Conservation (phyloP, 2,329 filamentous ascomycete genomes). For the Curvularia lunata region DNA sequence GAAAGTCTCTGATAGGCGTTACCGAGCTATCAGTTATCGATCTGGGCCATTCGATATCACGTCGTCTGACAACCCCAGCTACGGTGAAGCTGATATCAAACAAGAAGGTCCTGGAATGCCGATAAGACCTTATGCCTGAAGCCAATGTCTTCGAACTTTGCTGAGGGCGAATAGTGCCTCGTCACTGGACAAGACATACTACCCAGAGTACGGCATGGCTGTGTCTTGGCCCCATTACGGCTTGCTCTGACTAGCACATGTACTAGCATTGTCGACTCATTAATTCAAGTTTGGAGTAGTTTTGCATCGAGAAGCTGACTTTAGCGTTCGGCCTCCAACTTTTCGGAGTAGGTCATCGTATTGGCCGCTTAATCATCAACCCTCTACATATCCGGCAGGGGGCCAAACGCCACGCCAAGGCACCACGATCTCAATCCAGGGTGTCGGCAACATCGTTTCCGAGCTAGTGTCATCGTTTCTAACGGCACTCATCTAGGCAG, state of each 20-base stretch:
- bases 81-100: not conserved
- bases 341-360: not conserved
- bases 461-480: not conserved
- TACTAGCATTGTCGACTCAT: not conserved
- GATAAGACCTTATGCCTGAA: not conserved
- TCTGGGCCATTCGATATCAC: not conserved
- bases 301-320: not conserved
- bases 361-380: conserved; percentile 1
- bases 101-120: not conserved
- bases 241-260: not conserved
- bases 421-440: not conserved
- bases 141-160: not conserved
- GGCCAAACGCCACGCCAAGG: conserved; percentile 2
- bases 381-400: not conserved
- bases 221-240: not conserved
- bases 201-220: not conserved
- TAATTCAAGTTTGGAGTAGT: not conserved
- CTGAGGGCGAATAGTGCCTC: not conserved
- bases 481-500: not conserved
- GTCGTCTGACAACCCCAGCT: not conserved
- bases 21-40: not conserved
- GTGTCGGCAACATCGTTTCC: not conserved
- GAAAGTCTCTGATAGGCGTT: not conserved
- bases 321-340: not conserved
- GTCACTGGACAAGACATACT: not conserved